Base-by-base conservation (phyloP, 2,329 filamentous ascomycete species). In the Arthroderma sp. region DNA sequence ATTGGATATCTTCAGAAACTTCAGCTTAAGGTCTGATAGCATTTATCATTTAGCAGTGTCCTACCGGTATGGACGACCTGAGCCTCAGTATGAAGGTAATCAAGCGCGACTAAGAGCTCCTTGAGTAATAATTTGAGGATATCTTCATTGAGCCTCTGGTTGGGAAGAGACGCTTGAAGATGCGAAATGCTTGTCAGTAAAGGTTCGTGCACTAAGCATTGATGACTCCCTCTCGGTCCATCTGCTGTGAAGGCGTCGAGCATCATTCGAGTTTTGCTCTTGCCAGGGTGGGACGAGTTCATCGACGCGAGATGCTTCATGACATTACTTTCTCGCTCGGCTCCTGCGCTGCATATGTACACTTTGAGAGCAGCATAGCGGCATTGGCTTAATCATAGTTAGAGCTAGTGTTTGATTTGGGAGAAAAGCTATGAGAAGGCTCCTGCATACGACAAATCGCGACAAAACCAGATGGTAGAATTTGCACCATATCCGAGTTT, bases 61-160 rank as follows among this genome's bases (percentile, higher is more conserved):
- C 11, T 6, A 50, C 48, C 48, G 7, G 46, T 48, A 31, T 50
- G 48, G 6, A 48, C 34, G 15, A 50, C 36, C 31, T 48, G 32
- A 6, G 41, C n/a, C 28, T 50, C 45, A 9, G 45, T 32, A 32
- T 48, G 44, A 27, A 47, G 34, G 36, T 38, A 47, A 43, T 45
- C 44, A 10, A 50, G 39, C 7, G 34, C 29, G 4, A 39, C 28
- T 5, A 47, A 33, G 6, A 48, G 43, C 29, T 47, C 36, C 15
- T 7, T 22, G 4, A 50, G 37, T 36, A 44, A n/a, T 10, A n/a
- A n/a, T 28, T 44, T 46, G 6, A 50, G 46, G 15, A 9, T 29
- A 22, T 30, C 30, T 36, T 47, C 40, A 4, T 37, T 8, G 4
- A 44, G 36, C 6, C 41, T 29, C 4, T 46, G 29, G 27, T 33